Base-by-base conservation (phyloP, 371 early-diverging fungal genomes). In the Blyttiomyces sp. region DNA sequence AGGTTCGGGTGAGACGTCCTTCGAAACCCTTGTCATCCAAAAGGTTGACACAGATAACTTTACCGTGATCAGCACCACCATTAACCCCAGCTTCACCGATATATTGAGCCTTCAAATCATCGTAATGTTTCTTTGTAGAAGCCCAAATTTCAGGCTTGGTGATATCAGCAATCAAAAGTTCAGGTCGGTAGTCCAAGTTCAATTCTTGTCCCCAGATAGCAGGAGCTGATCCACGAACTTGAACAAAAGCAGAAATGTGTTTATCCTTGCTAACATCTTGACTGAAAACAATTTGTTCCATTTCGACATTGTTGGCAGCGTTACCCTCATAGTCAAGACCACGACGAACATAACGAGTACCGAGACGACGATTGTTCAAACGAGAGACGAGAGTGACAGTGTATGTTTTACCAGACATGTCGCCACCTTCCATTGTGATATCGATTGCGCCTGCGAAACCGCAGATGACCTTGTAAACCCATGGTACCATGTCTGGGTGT, bases 181-280 rank as follows among this genome's bases (percentile, higher is more conserved):
- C 57, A 3, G 88, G 88, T 23, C 76, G 71, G 65, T 86, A 88
- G 36, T 49, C 57, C 52, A 82, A 57, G 49, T 74, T 71, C n/a
- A 86, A 66, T 36, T 68, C 72, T 63, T 88, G 86, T n/a, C 73
- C 63, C 88, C 88, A 88, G 27, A 79, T 59, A 1, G 82, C 59
- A 11, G 88, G 88, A 50, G 79, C 84, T 13, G 83, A 82, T 4
- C 88, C 88, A 27, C 88, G 68, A 36, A 84, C 39, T 63, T 86
- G 86, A 4, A 84, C 66, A 66, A 59, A 82, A n/a, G 75, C 57
- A 13, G 62, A 51, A 53, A 73, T 59, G 13, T 33, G 32, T 32
- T 72, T 57, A 42, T 64, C 52, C 16, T 43, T 49, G 34, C 48
- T 44, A 51, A 66, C 9, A 55, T 77, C 75, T 48, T 78, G 70